phyloP scores from a whole-genome alignment of 257 asterid genomes.

The Gardenia jasminoides region DNA sequence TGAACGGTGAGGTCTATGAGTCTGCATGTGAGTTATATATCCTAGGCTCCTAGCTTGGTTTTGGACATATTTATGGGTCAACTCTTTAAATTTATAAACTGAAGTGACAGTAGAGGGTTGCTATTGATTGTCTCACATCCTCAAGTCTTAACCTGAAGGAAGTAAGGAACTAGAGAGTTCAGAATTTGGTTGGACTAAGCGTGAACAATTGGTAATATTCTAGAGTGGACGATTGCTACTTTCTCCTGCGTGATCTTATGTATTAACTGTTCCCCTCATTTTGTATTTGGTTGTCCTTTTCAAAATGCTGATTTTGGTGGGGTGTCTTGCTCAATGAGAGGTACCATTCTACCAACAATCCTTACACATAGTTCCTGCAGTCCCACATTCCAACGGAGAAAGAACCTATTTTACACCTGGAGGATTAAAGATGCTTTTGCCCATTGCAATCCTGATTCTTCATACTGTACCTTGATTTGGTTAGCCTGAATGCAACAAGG shows the following conservation, averaged over 20 bases:
- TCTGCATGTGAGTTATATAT: neutral
- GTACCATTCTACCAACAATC: neutral
- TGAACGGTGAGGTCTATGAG: neutral
- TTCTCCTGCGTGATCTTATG: too few relatives aligned
- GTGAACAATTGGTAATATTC: neutral
- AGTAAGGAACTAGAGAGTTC: neutral
- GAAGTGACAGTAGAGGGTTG: neutral
- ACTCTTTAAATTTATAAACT: neutral
- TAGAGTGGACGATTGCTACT: too few relatives aligned
- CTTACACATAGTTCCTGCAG: too few relatives aligned
- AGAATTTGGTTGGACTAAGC: too few relatives aligned
- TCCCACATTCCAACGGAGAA: neutral
- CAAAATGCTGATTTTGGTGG: neutral
- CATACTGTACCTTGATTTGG: too few relatives aligned
- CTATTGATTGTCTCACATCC: too few relatives aligned
- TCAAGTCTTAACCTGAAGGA: too few relatives aligned
- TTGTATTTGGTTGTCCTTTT: neutral
- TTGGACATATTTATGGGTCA: neutral
- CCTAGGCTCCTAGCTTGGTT: neutral
- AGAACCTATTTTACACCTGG: neutral
- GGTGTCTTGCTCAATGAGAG: too few relatives aligned
- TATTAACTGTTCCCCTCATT: neutral
- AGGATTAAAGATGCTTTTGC: neutral
- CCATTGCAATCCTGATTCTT: too few relatives aligned
- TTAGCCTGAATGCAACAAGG: too few relatives aligned